Evolutionary conservation across 169 alveolate species (phyloP).

Genomic region (Toxoplasma gondii): DNA sequence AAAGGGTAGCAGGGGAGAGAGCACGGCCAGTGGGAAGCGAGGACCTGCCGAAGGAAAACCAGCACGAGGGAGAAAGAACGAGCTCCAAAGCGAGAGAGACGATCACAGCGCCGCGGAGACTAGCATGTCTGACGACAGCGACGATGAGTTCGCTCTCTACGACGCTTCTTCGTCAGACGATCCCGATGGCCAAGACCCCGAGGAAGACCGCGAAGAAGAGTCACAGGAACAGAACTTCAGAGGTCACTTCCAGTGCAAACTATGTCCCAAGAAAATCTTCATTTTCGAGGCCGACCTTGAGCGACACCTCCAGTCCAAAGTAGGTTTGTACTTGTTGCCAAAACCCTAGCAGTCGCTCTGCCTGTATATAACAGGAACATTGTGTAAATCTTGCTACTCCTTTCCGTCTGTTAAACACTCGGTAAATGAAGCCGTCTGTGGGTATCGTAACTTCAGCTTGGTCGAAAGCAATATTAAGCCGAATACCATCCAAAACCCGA

Average conservation of each 20-base stretch:
- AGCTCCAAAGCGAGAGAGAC: neutral
- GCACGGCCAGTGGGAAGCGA: neutral
- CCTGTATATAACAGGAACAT: neutral
- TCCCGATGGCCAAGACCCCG: neutral
- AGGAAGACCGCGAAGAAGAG: neutral
- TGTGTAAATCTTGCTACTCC: neutral
- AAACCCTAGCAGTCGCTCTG: neutral
- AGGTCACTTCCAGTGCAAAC: constrained; percentile 72
- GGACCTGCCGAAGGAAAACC: neutral
- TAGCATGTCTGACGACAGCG: neutral
- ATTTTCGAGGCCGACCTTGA: constrained; percentile 73
- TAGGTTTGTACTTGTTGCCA: neutral
- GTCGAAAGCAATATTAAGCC: too few relatives aligned
- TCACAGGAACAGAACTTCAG: constrained; percentile 8
- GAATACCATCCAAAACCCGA: too few relatives aligned
- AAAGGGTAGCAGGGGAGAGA: neutral
- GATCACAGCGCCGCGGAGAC: neutral
- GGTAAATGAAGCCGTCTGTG: too few relatives aligned
- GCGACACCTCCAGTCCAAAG: constrained; percentile 72
- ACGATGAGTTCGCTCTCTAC: neutral
- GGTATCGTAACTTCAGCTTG: too few relatives aligned
- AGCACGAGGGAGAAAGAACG: neutral
- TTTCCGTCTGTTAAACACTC: neutral
- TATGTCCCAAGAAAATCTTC: constrained; percentile 71
- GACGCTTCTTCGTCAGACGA: neutral